Percentiles rank a stretch among this genome's conserved stretches.
Evolutionary conservation across 306 rosid genomes (phyloP).

Genomic region (Argentina anserina): DNA sequence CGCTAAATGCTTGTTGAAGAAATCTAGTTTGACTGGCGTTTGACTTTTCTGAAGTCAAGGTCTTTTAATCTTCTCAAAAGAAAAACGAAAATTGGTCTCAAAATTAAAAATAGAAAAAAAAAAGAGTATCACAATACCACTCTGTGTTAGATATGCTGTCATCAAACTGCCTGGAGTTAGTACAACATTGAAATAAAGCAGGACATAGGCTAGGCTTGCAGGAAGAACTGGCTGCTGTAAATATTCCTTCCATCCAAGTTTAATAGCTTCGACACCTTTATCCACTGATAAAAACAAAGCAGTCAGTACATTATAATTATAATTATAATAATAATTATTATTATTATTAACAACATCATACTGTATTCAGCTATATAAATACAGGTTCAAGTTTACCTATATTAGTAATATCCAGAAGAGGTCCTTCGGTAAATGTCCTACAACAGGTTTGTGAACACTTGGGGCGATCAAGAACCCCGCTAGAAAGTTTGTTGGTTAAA

Average conservation of each 20-base stretch:
- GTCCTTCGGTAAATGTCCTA: constrained; percentile 40
- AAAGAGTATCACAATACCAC: constrained; percentile 41
- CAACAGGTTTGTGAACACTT: constrained; percentile 64
- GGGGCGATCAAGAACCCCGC: constrained; percentile 92
- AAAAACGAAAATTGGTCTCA: too few species aligned
- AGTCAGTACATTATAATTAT: constrained; percentile 19
- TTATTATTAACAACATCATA: too few species aligned
- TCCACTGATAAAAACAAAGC: constrained; percentile 48
- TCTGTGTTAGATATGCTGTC: constrained; percentile 91
- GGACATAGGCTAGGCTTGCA: constrained; percentile 88
- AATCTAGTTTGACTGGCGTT: neutral
- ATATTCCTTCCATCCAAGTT: constrained; percentile 90
- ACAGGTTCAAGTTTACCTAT: constrained; percentile 43
- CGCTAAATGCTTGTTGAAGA: neutral
- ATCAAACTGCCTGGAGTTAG: constrained; percentile 96
- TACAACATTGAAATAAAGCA: constrained; percentile 79
- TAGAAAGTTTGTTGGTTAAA: constrained; percentile 81
- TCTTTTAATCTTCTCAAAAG: neutral
- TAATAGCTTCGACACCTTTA: constrained; percentile 76
- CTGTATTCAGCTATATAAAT: neutral
- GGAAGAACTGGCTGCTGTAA: constrained; percentile 91
- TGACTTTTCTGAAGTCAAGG: neutral
- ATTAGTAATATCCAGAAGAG: constrained; percentile 34
- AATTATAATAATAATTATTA: too few species aligned
- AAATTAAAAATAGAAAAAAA: neutral